phyloP scores from a whole-genome alignment of 495 filamentous ascomycete species.

The Penicillium manginii region DNA sequence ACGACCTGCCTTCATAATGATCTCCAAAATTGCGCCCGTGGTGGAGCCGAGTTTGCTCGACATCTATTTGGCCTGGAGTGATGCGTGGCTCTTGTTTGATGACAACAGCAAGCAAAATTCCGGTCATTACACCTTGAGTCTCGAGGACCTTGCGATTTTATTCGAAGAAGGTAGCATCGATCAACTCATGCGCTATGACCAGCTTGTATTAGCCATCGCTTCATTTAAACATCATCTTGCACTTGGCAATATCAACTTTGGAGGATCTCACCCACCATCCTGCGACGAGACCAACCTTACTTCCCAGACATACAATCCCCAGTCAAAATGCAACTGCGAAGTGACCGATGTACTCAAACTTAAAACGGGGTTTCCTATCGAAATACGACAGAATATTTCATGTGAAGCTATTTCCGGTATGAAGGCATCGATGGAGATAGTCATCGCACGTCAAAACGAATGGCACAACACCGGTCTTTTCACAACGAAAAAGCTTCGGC shows the following conservation, averaged over 20 bases:
- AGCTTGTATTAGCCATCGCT: conserved; percentile 5
- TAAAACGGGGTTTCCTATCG: conserved; percentile 2
- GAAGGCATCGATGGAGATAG: conserved; percentile 4
- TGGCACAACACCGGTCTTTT: conserved; percentile 15
- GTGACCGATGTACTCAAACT: not conserved
- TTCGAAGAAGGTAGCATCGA: conserved; percentile 14
- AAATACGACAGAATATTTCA: not conserved
- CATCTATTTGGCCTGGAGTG: conserved; percentile 22
- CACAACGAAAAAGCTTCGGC: conserved; percentile 9
- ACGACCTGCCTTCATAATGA: conserved; percentile 10
- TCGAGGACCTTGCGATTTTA: conserved; percentile 9
- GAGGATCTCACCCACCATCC: conserved; percentile 18
- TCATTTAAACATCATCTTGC: conserved; percentile 15
- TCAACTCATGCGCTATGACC: conserved; percentile 12
- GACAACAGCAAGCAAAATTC: not conserved
- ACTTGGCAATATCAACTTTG: conserved; percentile 12
- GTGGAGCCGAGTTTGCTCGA: conserved; percentile 13
- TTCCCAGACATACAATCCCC: conserved; percentile 24
- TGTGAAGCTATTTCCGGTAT: conserved; percentile 11
- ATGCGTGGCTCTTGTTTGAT: conserved; percentile 15
- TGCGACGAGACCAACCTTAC: conserved; percentile 21
- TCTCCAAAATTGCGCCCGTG: conserved; percentile 7
- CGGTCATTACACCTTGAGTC: not conserved
- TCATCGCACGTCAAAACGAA: conserved; percentile 9
- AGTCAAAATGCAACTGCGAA: conserved; percentile 14